Evolutionary conservation across 1,284 basidiomycete genomes (phyloP), one percentile per base, ranked within the genome.

Genomic region (Puccinia hordei): DNA sequence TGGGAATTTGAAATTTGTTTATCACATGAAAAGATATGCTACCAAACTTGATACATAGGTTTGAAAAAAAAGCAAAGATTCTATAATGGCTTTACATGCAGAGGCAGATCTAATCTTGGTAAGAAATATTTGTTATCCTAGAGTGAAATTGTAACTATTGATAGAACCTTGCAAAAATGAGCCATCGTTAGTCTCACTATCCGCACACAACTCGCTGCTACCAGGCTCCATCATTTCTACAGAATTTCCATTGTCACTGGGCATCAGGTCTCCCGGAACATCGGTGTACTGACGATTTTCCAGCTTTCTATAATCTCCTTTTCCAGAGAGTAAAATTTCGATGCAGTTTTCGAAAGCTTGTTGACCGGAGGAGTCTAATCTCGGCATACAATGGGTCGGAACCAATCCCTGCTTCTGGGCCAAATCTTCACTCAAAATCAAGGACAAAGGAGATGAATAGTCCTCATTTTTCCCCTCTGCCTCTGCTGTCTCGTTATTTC

Each of bases 291-390:
- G 33, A 38, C 41, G 38, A 10, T 30, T 33, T 33, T 10, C 59
- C 27, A 35, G 59, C 30, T 35, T 9, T 1, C 17, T 41, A 35
- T 38, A 63, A 63, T 63, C 35, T 30, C 17, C 35, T 13, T 33
- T 4, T 41, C 61, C 61, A 63, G 33, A 4, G 19, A 63, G 61
- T 15, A 63, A n/a, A 22, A 41, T 19, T 41, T 63, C 19, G 30
- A 63, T 63, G 61, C 33, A 38, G 8, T 41, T 63, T 38, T 63
- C 35, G 35, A 63, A 19, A 63, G 38, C 61, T 41, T 63, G 61
- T 63, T 38, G 61, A 15, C 6, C 61, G 35, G 19, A 22, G 33
- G 61, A 41, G 5, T 63, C 35, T 30, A 41, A 41, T n/a, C 1
- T 3, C n/a, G 35, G 41, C 13, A 5, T 30, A 17, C 30, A 35